Evolutionary conservation across 108 stramenopile genomes (phyloP).

Genomic region (Cyclotella choctawhatcheeana): DNA sequence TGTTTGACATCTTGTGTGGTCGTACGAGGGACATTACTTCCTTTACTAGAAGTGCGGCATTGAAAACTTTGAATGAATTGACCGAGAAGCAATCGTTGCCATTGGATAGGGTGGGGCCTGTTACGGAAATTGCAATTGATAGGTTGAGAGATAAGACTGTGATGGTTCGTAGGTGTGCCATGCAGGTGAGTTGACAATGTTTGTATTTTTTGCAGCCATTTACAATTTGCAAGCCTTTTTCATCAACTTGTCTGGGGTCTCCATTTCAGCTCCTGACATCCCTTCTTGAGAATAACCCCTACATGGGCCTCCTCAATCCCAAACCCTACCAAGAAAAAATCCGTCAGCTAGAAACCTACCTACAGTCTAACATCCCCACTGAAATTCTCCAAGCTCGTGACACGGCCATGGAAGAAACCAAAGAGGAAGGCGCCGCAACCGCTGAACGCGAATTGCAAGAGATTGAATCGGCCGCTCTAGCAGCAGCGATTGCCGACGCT

Average conservation of each 20-base stretch:
- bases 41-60: conserved; percentile 81
- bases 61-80: conserved; percentile 81
- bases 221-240: too few species aligned
- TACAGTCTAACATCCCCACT: conserved; percentile 71
- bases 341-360: conserved; percentile 62
- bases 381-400: conserved; percentile 71
- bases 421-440: not conserved
- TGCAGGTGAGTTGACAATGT: conserved; percentile 69
- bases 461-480: conserved; percentile 70
- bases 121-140: conserved; percentile 85
- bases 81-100: conserved; percentile 77
- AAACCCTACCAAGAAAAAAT: conserved; percentile 79
- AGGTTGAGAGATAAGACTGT: conserved; percentile 94
- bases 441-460: conserved; percentile 46
- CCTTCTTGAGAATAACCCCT: conserved; percentile 95
- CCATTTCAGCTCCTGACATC: conserved; percentile 82
- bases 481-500: conserved; percentile 75
- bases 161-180: conserved; percentile 90
- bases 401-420: conserved; percentile 58
- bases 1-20: conserved; percentile 86
- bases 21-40: conserved; percentile 84
- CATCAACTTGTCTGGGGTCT: too few species aligned
- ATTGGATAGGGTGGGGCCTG: conserved; percentile 67
- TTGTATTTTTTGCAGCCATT: too few species aligned
- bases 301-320: conserved; percentile 89